These are phyloP conservation scores for Selenicereus undatus DNA, from an alignment of 148 eudicot species.

Conservation along the genomic window DNA sequence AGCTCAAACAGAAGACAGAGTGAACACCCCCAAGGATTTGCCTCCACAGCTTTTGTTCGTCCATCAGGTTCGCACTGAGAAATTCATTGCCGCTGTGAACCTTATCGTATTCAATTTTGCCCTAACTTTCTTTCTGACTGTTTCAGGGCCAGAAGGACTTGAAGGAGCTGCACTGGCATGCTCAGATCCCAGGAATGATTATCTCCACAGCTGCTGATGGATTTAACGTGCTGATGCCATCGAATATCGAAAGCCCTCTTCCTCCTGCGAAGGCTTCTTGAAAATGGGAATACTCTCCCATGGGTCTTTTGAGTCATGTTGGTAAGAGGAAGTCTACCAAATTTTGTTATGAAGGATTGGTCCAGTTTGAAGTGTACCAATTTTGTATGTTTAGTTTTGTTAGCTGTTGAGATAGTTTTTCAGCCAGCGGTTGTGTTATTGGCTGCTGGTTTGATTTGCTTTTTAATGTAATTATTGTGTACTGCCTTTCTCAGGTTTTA, in stretches of 20 bases:
- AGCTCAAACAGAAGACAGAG: conserved; percentile 62
- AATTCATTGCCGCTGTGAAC: neutral
- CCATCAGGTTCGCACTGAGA: conserved; percentile 58
- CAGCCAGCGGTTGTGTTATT: neutral
- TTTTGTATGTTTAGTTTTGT: neutral
- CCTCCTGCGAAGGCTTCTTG: conserved; percentile 51
- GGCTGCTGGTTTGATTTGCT: neutral
- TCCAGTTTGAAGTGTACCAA: neutral
- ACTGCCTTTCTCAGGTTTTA: neutral
- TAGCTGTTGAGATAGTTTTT: neutral
- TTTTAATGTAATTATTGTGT: neutral
- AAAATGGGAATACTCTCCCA: neutral
- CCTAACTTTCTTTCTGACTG: neutral
- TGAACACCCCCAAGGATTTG: conserved; percentile 73
- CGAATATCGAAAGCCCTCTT: conserved; percentile 67
- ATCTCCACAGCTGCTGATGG: conserved; percentile 93
- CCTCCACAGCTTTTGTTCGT: conserved; percentile 96
- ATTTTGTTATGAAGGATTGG: neutral
- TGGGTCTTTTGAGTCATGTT: neutral
- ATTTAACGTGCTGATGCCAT: conserved; percentile 85
- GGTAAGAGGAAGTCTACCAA: neutral
- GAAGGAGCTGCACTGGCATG: conserved; percentile 97
- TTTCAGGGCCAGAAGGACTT: conserved; percentile 97
- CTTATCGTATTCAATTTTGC: neutral
- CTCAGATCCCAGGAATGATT: conserved; percentile 93